Evolutionary conservation across 2,329 filamentous ascomycete species (phyloP), one percentile per base, ranked within the genome.

Genomic region (Nothomitra cinnamomea): DNA sequence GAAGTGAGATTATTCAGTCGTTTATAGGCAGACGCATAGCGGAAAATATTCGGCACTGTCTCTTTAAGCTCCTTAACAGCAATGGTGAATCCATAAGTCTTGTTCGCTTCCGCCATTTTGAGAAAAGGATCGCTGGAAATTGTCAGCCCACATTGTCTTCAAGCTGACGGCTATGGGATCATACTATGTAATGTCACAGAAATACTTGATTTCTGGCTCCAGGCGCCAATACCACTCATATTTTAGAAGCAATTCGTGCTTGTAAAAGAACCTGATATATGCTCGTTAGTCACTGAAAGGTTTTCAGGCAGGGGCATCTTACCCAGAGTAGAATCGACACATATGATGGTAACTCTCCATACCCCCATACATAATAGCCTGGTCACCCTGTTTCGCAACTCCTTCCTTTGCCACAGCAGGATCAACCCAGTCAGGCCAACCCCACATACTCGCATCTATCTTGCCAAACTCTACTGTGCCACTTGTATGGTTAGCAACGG

Each of bases 211-310:
- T 70, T 98, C 92, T 59, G 92, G 92, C 75, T 98, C 92, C 61
- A 98, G 74, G 58, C 92, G 87, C 92, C 92, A 98, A 74, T 98
- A 98, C 92, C 92, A 98, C 65, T 96, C 88, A 70, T 96, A 98
- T 69, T 96, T 96, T 65, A 85, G 79, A 47, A 98, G 78, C 35
- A 96, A 78, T 58, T 89, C 85, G 66, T 98, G 92, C 68, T 95
- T 95, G 75, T 92, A 98, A 71, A 98, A 98, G 70, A 94, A 92
- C 43, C 87, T 82, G 55, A 24, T 17, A 17, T 19, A 42, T 8
- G 28, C 57, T 48, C 60, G 61, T 55, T 13, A 42, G 52, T 50
- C 32, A 54, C 4, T 7, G 47, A 40, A 24, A 32, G 47, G 19
- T 17, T 24, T 19, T 7, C 17, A 50, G 24, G 17, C 17, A 25